These are phyloP conservation scores for Biancaea sappan DNA, from an alignment of 306 rosid genomes.

Conservation along the genomic window DNA sequence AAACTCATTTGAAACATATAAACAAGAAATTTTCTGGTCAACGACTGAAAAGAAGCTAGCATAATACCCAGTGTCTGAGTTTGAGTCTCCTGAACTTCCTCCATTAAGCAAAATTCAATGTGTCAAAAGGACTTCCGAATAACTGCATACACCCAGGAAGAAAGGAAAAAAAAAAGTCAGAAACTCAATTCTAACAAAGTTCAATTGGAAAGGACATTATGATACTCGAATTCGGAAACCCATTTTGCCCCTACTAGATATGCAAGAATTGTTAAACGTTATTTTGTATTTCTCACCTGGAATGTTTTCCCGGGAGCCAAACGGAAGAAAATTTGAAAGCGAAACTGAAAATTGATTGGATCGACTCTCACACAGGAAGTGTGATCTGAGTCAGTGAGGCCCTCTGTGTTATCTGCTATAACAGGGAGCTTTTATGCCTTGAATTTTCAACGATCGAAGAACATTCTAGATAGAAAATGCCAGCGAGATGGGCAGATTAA, in stretches of 20 bases:
- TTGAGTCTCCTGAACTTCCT: constrained; percentile 54
- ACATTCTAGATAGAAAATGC: constrained; percentile 49
- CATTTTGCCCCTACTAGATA: not conserved
- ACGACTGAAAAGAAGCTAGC: not conserved
- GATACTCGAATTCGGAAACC: not conserved
- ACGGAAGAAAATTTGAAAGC: not conserved
- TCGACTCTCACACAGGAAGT: constrained; percentile 26
- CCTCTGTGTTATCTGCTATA: not conserved
- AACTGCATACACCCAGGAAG: not conserved
- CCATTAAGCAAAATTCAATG: constrained; percentile 42
- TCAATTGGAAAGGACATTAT: not conserved
- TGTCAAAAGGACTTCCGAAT: not conserved
- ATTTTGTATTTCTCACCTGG: not conserved
- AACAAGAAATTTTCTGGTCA: not conserved
- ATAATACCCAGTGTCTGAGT: constrained; percentile 42
- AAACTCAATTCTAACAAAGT: not conserved
- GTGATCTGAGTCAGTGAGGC: not conserved
- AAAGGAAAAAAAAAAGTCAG: not conserved
- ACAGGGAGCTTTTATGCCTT: not conserved
- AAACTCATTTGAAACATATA: not conserved
- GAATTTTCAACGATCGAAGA: constrained; percentile 39
- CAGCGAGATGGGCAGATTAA: no score
- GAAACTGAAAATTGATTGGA: not conserved
- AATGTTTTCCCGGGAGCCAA: constrained; percentile 29
- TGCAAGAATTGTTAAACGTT: not conserved